Evolutionary conservation across 768 basidiomycete genomes (phyloP).

Genomic region (Serendipita sp.): DNA sequence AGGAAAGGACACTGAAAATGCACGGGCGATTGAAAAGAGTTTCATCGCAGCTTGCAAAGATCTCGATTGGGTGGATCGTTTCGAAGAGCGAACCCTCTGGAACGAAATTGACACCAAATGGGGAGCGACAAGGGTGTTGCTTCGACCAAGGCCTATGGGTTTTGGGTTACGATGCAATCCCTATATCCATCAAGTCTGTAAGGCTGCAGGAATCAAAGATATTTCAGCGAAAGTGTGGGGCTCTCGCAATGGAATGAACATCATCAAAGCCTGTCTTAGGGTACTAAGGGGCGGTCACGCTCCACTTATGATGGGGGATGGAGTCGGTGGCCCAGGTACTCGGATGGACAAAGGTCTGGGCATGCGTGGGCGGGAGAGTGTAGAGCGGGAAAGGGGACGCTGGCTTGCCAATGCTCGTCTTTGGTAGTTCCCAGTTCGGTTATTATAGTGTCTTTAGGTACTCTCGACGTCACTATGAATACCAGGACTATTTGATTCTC

Average conservation of each 20-base stretch:
- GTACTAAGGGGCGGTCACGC: slow-evolving; percentile 76
- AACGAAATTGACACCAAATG: slow-evolving; percentile 76
- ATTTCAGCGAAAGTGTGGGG: slow-evolving; percentile 92
- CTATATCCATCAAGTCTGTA: slow-evolving; percentile 64
- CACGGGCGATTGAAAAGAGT: slow-evolving; percentile 42
- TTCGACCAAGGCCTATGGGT: slow-evolving; percentile 74
- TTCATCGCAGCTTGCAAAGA: slow-evolving; percentile 57
- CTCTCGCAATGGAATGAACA: slow-evolving; percentile 69
- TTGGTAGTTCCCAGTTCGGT: slow-evolving; percentile 16
- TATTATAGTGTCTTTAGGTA: not conserved
- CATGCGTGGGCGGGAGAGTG: slow-evolving; percentile 40
- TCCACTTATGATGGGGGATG: slow-evolving; percentile 68
- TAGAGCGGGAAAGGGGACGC: slow-evolving; percentile 74
- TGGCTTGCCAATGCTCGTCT: slow-evolving; percentile 53
- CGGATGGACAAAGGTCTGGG: slow-evolving; percentile 65
- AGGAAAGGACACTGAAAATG: slow-evolving; percentile 50
- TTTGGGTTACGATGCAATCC: slow-evolving; percentile 89
- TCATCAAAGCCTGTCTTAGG: slow-evolving; percentile 71
- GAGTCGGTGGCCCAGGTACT: slow-evolving; percentile 50
- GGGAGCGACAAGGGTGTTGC: slow-evolving; percentile 61
- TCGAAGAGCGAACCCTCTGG: slow-evolving; percentile 90
- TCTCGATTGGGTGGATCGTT: slow-evolving; percentile 89
- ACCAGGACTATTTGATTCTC: too few species aligned
- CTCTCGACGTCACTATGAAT: too few species aligned
- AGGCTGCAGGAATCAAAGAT: slow-evolving; percentile 91